Percentiles rank a stretch among this genome's conserved stretches.
These are phyloP conservation scores for Borovskyia barvae DNA, from an alignment of 208 protist genomes.

Conservation along the genomic window DNA sequence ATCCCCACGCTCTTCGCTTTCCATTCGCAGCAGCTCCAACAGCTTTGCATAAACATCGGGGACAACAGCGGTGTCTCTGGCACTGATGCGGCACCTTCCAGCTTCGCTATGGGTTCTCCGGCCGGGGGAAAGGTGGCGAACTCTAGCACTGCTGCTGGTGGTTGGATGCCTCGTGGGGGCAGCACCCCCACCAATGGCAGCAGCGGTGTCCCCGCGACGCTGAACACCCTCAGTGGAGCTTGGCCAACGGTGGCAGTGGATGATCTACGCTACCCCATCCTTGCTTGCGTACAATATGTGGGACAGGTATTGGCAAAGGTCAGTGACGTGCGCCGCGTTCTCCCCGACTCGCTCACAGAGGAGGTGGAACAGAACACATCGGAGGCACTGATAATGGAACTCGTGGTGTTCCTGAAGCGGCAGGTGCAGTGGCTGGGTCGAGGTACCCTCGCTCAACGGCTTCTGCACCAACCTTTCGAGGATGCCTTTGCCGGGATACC, in stretches of 20 bases:
- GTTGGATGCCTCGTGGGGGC: too few species aligned
- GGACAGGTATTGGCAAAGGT: constrained; percentile 73
- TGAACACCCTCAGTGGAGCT: constrained; percentile 16
- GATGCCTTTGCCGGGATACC: constrained; percentile 61
- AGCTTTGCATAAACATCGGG: constrained; percentile 46
- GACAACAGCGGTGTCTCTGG: constrained; percentile 10
- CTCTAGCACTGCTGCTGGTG: neutral
- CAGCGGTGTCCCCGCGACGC: constrained; percentile 2
- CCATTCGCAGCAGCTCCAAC: constrained; percentile 65
- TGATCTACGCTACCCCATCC: constrained; percentile 43
- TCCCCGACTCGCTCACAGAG: constrained; percentile 56
- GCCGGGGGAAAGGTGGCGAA: neutral
- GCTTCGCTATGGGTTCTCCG: neutral
- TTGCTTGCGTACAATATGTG: constrained; percentile 77
- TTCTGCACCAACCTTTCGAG: constrained; percentile 69
- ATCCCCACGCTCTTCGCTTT: constrained; percentile 65
- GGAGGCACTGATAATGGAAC: constrained; percentile 63
- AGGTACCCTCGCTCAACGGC: constrained; percentile 48
- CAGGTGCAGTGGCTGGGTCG: constrained; percentile 61
- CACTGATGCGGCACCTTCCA: neutral
- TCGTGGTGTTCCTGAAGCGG: constrained; percentile 64
- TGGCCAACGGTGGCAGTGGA: constrained; percentile 63
- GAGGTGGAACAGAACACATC: constrained; percentile 60
- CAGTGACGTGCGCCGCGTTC: constrained; percentile 31
- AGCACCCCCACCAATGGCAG: neutral